Base-by-base conservation (phyloP, 2,329 filamentous ascomycete genomes). In the Hypocrella siamensis region DNA sequence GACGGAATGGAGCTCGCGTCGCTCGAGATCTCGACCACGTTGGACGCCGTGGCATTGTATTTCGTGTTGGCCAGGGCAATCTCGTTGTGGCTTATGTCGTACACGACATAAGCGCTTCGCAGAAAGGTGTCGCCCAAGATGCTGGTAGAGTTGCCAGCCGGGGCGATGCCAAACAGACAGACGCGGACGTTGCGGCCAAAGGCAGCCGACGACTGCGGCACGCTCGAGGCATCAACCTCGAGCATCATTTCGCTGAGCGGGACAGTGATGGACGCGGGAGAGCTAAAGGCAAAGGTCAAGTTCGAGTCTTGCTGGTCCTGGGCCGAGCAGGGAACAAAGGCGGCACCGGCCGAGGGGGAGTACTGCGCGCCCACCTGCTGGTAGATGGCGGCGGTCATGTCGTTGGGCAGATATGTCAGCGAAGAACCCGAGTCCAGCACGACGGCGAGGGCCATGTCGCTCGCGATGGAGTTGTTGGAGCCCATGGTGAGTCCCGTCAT, bases 81-180 rank as follows among this genome's bases (percentile, higher is more conserved):
- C 52, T 79, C 63, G 47, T 82, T 74, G 49, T 79, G 81, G 18
- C 62, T 69, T 16, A 83, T 59, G 47, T 84, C 78, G 47, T 80
- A 84, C 9, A 85, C 79, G 11, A 82, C 67, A 42, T 85, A 85
- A 0, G 79, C 79, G 22, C 74, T 78, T 30, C 79, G 64, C 33
- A 85, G 58, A 49, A 85, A 85, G 0, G 79, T 80, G 46, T 84
- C 79, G 12, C 79, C 79, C 18, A 85, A 57, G 3, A 82, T 69
- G 27, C 66, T 63, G n/a, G 66, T 65, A 19, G 63, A 59, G 2
- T 51, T 40, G 3, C 62, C 63, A 2, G 73, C 63, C 2, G 75
- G 71, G 3, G 68, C 61, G 38, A 84, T 67, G 34, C 77, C 79
- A 43, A 83, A 80, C 22, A 76, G 58, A 40, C 79, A 84, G 7